Evolutionary conservation across 2,329 filamentous ascomycete species (phyloP), one percentile per base, ranked within the genome.

Genomic region (Clarireedia homoeocarpa): DNA sequence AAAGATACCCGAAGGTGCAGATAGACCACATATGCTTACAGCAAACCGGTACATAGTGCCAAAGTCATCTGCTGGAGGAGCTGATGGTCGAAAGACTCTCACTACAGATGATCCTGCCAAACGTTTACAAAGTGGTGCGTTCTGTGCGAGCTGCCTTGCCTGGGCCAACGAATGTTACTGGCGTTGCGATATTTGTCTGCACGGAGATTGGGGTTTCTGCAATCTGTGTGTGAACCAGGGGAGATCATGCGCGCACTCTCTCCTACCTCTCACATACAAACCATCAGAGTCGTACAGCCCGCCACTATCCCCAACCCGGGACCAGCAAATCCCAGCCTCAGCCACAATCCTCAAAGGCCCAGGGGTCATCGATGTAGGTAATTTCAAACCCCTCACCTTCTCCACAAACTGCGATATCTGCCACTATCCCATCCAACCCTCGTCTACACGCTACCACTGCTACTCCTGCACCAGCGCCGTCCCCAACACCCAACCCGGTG

Each of bases 131-230:
- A 84, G 81, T 52, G 92, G 92, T 20, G 84, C 89, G 5, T 96
- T 96, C 70, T 97, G 92, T 69, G 83, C 86, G 39, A 79, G 80
- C 48, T 96, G 92, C 69, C 75, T 79, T 17, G 75, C 80, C 0
- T 88, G 83, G 75, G 80, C 89, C 0, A 91, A 95, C 65, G 81
- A 86, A 51, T 94, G 89, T 71, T 95, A 89, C 71, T 97, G 91
- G 92, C 85, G 88, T 60, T 97, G 92, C 70, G 83, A 87, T 58
- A 70, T 79, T 26, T 97, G 92, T 72, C 96, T 96, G 65, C 84
- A 94, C 60, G 92, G 90, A 5, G 91, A 95, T 67, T 97, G 91
- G 91, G 92, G 92, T 0, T 96, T 89, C 69, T 97, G 92, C 72
- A 90, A 91, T 64, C 74, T 79, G 58, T 97, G 92, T 62, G 89